Evolutionary conservation across 148 eudicot genomes (phyloP).

Genomic region (Cornus controversa): DNA sequence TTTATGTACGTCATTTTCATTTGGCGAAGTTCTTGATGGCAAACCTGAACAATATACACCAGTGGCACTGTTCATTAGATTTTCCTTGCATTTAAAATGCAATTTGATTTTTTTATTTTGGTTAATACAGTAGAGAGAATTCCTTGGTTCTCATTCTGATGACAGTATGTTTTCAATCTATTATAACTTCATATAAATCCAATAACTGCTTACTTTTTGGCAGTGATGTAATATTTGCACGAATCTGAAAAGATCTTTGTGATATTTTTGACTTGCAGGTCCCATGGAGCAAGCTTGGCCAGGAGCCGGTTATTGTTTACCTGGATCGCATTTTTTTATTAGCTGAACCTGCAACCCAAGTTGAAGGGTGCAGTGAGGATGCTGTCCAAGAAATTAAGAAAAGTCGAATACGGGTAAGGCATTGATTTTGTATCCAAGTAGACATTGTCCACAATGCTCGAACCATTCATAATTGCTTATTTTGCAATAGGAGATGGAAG

Average conservation of each 20-base stretch:
- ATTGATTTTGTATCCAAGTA: neutral
- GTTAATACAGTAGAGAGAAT: neutral
- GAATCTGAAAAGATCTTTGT: conserved; percentile 5
- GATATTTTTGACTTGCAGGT: conserved; percentile 43
- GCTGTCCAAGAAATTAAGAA: conserved; percentile 81
- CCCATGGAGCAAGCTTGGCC: conserved; percentile 99
- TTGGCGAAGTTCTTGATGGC: neutral
- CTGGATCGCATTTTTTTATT: conserved; percentile 80
- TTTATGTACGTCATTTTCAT: neutral
- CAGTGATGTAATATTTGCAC: neutral
- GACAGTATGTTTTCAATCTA: neutral
- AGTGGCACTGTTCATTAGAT: neutral
- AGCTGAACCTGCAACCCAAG: conserved; percentile 91
- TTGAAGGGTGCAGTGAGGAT: conserved; percentile 90
- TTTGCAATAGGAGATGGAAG: conserved; percentile 75
- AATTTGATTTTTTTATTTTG: neutral
- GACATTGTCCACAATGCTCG: neutral
- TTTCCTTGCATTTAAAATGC: neutral
- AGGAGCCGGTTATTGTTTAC: conserved; percentile 91
- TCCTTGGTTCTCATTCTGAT: neutral
- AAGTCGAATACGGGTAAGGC: conserved; percentile 72
- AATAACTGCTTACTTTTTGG: neutral
- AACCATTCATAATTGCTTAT: neutral
- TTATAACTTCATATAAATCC: neutral
- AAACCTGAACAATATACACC: neutral